Conservation (phyloP, 306 rosid genomes). For the Datisca glomerata region DNA sequence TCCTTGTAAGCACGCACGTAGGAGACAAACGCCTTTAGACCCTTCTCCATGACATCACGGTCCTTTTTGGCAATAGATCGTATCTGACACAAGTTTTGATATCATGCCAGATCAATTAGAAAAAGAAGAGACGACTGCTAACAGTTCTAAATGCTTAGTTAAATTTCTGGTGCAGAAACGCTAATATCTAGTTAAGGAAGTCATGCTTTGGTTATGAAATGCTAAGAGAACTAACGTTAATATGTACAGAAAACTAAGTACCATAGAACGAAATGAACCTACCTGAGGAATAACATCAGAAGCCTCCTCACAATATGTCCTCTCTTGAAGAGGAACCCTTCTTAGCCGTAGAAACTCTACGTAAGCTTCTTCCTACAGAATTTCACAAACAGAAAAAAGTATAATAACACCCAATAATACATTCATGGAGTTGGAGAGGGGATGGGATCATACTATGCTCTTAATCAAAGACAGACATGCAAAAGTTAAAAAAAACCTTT, state of each 20-base stretch:
- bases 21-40: conserved; percentile 84
- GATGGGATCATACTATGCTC: too few relatives aligned
- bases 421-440: too few relatives aligned
- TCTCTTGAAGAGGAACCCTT: conserved; percentile 69
- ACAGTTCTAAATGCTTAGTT: not conserved
- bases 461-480: too few relatives aligned
- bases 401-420: too few relatives aligned
- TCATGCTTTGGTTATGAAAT: not conserved
- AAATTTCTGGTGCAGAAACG: too few relatives aligned
- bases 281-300: conserved; percentile 72
- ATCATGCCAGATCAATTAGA: not conserved
- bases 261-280: conserved; percentile 6
- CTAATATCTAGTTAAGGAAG: too few relatives aligned
- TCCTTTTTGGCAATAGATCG: conserved; percentile 62
- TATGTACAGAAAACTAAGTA: not conserved
- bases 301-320: conserved; percentile 40
- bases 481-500: conserved; percentile 34
- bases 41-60: conserved; percentile 93
- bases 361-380: conserved; percentile 68
- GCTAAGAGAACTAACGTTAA: not conserved
- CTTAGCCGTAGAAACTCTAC: conserved; percentile 64
- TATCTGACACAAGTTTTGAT: conserved; percentile 37
- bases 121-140: not conserved
- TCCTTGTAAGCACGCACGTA: conserved; percentile 82
- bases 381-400: conserved; percentile 6